These are phyloP conservation scores for Pyrenochaeta sp. DNA, from an alignment of 2,329 filamentous ascomycete genomes.

Conservation along the genomic window DNA sequence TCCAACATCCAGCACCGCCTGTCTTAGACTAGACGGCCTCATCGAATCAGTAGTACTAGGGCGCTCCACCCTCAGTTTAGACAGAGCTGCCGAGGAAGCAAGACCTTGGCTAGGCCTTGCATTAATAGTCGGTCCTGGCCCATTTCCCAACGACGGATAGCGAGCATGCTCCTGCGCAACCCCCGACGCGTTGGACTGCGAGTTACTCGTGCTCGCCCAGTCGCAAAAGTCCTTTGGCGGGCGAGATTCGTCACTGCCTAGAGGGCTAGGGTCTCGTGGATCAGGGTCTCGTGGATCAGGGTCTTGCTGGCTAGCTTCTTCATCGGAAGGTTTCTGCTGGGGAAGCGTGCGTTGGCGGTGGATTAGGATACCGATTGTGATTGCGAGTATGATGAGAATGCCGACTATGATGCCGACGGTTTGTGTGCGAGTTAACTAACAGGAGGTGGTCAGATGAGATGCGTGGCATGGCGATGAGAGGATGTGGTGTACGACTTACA, in stretches of 20 bases:
- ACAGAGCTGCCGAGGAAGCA: no score
- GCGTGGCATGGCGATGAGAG: neutral
- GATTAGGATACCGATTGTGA: neutral
- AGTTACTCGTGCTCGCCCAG: neutral
- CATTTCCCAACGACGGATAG: conserved; percentile 3
- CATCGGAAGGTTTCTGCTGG: neutral
- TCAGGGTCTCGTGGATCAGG: no score
- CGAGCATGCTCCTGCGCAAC: neutral
- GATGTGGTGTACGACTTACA: neutral
- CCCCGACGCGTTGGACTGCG: neutral
- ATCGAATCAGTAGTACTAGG: neutral
- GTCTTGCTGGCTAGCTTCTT: neutral
- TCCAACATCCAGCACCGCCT: conserved; percentile 7
- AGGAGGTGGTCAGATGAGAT: neutral
- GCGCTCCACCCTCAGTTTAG: neutral
- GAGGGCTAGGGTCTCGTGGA: no score
- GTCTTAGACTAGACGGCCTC: conserved; percentile 5
- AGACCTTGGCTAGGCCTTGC: neutral
- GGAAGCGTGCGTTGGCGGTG: neutral
- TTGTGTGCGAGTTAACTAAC: neutral
- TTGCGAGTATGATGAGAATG: neutral
- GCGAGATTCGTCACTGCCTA: neutral
- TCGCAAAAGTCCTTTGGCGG: conserved; percentile 3
- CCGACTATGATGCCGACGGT: neutral
- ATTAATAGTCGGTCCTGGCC: conserved; percentile 2